These are phyloP conservation scores for Hypoxylon sp. DNA, from an alignment of 2,329 filamentous ascomycete species.

Conservation along the genomic window DNA sequence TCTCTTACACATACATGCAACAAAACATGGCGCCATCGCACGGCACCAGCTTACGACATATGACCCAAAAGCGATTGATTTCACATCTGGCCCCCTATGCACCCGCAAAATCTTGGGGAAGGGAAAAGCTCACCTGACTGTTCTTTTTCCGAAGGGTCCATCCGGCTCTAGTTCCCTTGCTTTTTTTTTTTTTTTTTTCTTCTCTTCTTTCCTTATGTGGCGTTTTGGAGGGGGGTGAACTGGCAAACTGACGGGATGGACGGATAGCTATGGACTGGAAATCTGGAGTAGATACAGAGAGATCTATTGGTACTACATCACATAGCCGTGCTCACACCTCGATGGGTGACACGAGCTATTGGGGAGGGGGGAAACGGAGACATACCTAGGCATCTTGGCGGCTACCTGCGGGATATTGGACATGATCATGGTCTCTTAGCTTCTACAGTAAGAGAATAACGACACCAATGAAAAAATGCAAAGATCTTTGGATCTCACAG, in stretches of 20 bases:
- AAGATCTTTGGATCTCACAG: conserved; percentile 1
- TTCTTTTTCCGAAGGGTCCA: not conserved
- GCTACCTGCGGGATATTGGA: conserved; percentile 31
- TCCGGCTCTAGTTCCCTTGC: not conserved
- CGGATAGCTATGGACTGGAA: conserved; percentile 14
- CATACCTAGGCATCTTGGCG: conserved; percentile 18
- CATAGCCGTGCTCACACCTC: conserved; percentile 1
- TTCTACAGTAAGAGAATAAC: not conserved
- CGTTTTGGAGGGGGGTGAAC: conserved; percentile 21
- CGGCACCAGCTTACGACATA: conserved; percentile 23
- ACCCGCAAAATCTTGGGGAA: conserved; percentile 1
- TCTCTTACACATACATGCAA: conserved; percentile 11
- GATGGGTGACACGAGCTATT: conserved; percentile 16
- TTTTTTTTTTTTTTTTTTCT: conserved; percentile 8
- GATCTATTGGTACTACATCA: conserved; percentile 7
- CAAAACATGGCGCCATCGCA: conserved; percentile 10
- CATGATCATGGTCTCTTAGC: conserved; percentile 11
- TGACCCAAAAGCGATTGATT: conserved; percentile 22
- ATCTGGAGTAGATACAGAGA: conserved; percentile 15
- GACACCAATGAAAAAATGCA: not conserved
- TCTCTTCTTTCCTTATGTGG: conserved; percentile 6
- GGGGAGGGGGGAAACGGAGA: not conserved
- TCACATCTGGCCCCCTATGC: conserved; percentile 18
- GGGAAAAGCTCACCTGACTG: not conserved
- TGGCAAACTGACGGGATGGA: conserved; percentile 8